These are phyloP conservation scores for Russula griseocarnosa DNA, from an alignment of 768 basidiomycete genomes.

Conservation along the genomic window DNA sequence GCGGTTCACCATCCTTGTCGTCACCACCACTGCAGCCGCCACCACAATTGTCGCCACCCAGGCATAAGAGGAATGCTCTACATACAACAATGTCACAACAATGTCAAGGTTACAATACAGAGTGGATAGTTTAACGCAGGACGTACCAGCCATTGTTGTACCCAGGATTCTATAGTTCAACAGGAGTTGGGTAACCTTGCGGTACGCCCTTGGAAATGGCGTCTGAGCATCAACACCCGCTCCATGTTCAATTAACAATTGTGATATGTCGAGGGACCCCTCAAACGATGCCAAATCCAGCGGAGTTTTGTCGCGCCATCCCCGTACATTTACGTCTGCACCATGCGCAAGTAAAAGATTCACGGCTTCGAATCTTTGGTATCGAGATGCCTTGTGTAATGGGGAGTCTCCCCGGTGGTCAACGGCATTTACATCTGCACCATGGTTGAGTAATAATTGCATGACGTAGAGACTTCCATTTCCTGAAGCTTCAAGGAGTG, in stretches of 20 bases:
- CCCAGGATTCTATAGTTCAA: not conserved
- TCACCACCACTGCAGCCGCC: too few species aligned
- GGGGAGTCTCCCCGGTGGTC: not conserved
- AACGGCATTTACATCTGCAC: too few species aligned
- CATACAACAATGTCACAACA: not conserved
- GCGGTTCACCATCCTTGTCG: too few species aligned
- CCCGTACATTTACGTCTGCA: not conserved
- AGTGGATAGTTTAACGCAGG: not conserved
- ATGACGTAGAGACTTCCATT: too few species aligned
- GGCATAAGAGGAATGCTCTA: not conserved
- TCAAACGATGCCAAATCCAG: not conserved
- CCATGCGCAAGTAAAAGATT: not conserved
- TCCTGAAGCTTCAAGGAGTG: too few species aligned
- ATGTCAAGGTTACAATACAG: not conserved
- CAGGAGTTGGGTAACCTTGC: not conserved
- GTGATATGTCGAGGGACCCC: not conserved
- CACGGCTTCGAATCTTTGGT: too few species aligned
- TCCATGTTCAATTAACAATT: not conserved
- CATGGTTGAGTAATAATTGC: too few species aligned
- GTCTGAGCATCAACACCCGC: not conserved
- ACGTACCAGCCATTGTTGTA: not conserved
- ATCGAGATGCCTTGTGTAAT: not conserved
- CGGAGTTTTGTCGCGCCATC: not conserved
- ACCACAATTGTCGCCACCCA: too few species aligned
- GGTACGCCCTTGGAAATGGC: not conserved